Conservation (phyloP, 257 asterid species). For the Jacaranda copaia region DNA sequence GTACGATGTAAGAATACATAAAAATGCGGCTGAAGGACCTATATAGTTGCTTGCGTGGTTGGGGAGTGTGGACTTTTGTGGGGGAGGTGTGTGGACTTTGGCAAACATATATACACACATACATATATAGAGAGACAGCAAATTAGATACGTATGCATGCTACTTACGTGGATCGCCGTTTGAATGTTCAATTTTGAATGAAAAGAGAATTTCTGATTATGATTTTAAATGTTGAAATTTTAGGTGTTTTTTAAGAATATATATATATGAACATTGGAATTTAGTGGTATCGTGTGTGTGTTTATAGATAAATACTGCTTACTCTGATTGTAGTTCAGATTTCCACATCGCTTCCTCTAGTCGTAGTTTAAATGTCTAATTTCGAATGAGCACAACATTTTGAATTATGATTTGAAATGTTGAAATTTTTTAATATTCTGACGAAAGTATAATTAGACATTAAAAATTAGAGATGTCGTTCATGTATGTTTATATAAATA, state of each 20-base stretch:
- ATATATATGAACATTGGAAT: no score
- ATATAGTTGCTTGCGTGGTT: conserved; percentile 26
- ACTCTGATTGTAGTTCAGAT: no score
- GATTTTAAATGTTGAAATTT: not conserved
- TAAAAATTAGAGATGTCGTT: not conserved
- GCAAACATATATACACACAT: not conserved
- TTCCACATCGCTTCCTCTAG: no score
- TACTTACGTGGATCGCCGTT: not conserved
- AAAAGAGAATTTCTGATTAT: not conserved
- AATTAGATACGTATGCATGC: not conserved
- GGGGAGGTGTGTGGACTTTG: conserved; percentile 36
- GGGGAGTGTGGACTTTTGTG: conserved; percentile 44
- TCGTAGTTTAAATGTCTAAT: no score
- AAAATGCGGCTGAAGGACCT: conserved; percentile 19
- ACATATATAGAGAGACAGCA: no score
- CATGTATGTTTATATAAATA: no score
- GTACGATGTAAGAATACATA: not conserved
- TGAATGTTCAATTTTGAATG: not conserved
- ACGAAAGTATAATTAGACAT: not conserved
- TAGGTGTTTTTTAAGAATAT: no score
- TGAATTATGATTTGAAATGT: no score
- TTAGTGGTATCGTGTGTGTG: no score
- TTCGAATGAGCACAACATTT: no score
- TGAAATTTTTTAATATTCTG: no score
- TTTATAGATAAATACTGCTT: no score